Evolutionary conservation across 2,329 filamentous ascomycete species (phyloP), one percentile per base, ranked within the genome.

Genomic region (Aspergillus novofumigatus): DNA sequence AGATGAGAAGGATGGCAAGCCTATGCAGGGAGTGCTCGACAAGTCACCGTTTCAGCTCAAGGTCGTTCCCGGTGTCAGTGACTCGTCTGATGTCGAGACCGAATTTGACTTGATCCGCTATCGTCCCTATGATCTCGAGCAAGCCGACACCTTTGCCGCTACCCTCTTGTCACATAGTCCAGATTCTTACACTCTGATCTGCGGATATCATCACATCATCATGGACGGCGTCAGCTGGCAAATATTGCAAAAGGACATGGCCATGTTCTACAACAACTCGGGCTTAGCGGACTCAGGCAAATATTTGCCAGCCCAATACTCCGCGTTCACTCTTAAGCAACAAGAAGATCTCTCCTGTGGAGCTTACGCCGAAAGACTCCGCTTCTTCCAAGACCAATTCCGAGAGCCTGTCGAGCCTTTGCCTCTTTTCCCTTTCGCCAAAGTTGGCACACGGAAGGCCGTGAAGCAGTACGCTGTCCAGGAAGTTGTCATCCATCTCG

Each of bases 141-240:
- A 53, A 10, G 71, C 65, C 1, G 55, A 69, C 28, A 58, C 56
- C 23, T 55, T 71, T 21, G 57, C 58, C 20, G 54, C 67, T 8
- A 58, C 62, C 8, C 29, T 70, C 5, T 52, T 71, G 9, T 63
- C 64, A n/a, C 56, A 57, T 4, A 38, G 53, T 11, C 17, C 49
- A 3, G 51, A 51, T 8, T 35, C 51, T 50, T 55, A 68, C 56
- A 54, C 48, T 59, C 35, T 70, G 9, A 52, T 74, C 9, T 51
- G 75, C 25, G 65, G 61, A 6, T 71, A 64, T 45, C 72, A 75
- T 52, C 72, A 74, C 54, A 72, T 75, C 51, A 62, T 61, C 23
- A 64, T 74, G 59, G 73, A 75, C 53, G 70, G 69, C 3, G 42
- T 67, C 28, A 66, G 68, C 49, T 65, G 59, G 51, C 53, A 66